Conservation (phyloP, 441 rosid species). For the Oxalis stricta region DNA sequence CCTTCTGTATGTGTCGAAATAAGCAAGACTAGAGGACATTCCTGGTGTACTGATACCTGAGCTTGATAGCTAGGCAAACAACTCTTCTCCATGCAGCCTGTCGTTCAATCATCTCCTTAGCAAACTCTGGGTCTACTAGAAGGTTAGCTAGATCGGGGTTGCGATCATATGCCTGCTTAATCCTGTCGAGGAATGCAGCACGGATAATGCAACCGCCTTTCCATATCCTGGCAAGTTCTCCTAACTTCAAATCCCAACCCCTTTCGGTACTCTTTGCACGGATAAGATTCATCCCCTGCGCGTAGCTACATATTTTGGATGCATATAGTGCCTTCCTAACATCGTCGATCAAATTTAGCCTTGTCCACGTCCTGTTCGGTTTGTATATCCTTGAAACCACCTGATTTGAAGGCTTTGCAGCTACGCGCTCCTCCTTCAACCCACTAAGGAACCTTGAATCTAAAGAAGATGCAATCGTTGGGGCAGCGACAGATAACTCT, state of each 20-base stretch:
- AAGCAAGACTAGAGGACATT: conserved; percentile 89
- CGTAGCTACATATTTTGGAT: conserved; percentile 86
- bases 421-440: conserved; percentile 82
- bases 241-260: conserved; percentile 76
- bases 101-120: conserved; percentile 75
- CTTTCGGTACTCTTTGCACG: conserved; percentile 79
- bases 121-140: conserved; percentile 85
- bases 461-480: conserved; percentile 84
- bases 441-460: conserved; percentile 90
- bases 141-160: conserved; percentile 76
- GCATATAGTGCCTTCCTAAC: conserved; percentile 89
- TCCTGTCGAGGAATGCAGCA: conserved; percentile 79
- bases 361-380: conserved; percentile 61
- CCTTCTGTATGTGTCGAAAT: conserved; percentile 80
- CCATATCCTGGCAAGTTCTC: conserved; percentile 89
- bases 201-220: conserved; percentile 94
- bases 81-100: conserved; percentile 90
- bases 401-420: conserved; percentile 69
- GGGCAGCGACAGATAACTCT: conserved; percentile 82
- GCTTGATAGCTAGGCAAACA: conserved; percentile 67
- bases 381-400: conserved; percentile 58
- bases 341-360: conserved; percentile 53
- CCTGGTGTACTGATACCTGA: conserved; percentile 89
- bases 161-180: conserved; percentile 86
- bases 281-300: conserved; percentile 91